A percentile compares a stretch with the other conserved stretches of the same genome.
Conservation (phyloP, 768 basidiomycete species). For the Floccularia luteovirens region DNA sequence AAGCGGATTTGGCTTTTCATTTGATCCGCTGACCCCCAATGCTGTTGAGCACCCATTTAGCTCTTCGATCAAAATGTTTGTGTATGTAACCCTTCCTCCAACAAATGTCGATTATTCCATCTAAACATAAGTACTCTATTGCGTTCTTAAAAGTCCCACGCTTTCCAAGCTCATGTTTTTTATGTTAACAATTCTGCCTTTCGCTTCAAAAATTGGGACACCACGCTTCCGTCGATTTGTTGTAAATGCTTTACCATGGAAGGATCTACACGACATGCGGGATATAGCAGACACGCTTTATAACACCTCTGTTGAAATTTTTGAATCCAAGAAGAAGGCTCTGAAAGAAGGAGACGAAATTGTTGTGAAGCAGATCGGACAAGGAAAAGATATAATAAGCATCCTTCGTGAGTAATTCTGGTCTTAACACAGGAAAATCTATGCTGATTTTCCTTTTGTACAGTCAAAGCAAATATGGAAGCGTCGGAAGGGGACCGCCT, state of each 20-base stretch:
- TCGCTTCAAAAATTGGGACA: constrained; percentile 14
- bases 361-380: constrained; percentile 20
- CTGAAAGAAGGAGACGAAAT: constrained; percentile 24
- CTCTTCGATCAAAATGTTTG: constrained; percentile 17
- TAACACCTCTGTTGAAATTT: constrained; percentile 25
- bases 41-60: constrained; percentile 15
- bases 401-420: constrained; percentile 26
- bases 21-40: constrained; percentile 20
- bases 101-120: no score
- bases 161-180: constrained; percentile 4
- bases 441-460: neutral
- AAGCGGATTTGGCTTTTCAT: constrained; percentile 25
- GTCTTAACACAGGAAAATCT: neutral
- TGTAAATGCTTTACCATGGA: constrained; percentile 23
- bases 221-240: constrained; percentile 22
- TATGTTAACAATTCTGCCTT: constrained; percentile 8
- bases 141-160: constrained; percentile 1
- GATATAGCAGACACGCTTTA: constrained; percentile 27
- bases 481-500: constrained; percentile 12
- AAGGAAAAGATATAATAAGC: constrained; percentile 38
- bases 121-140: no score
- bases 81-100: constrained; percentile 20
- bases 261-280: constrained; percentile 19
- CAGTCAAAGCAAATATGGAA: constrained; percentile 25
- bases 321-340: constrained; percentile 25